Base-by-base conservation (phyloP, 345 rosid species). In the Camelina laxa region DNA sequence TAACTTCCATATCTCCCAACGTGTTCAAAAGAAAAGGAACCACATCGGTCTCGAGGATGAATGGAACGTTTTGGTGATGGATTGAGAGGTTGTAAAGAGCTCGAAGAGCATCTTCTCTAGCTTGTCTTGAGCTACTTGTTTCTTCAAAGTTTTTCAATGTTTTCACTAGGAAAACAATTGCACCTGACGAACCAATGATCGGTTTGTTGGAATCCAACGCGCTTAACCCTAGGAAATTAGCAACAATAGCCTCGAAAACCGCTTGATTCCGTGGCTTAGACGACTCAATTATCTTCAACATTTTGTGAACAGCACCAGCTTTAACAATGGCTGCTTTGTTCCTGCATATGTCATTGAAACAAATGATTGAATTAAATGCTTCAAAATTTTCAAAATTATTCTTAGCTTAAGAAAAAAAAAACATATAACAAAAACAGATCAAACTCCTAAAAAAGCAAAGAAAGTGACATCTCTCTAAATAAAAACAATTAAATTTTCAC, bases 311-410 rank as follows among this genome's bases (percentile, higher is more conserved):
- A 33, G 92, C 93, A 20, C 97, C 98, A 33, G 92, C 89, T 80
- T 90, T 88, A 16, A 90, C 95, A 80, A 94, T 91, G 58, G 96
- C 96, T 60, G 87, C 97, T 84, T 94, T 94, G 81, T 94, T 94
- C 88, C 98, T 94, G 87, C 49, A 48, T 68, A 21, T n/a, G 6
- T 22, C 33, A 53, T 14, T 53, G 7, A 22, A n/a, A 42, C 45
- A 45, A 33, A 61, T 61, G 30, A 61, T 61, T 38, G 39, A 60
- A 22, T 50, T 71, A 22, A 71, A 49, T 71, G 75, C 27, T 35
- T 48, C 17, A 24, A 22, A 5, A 15, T 35, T 15, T 35, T 48
- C 17, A 24, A 22, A 5, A 15, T 35, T 15, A n/a, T 3, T 63
- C 35, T 14, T 41, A 1, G 35, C 3, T 64, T 64, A 17, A 44